Evolutionary conservation across 306 rosid species (phyloP).

Genomic region (Dalbergia cultrata): DNA sequence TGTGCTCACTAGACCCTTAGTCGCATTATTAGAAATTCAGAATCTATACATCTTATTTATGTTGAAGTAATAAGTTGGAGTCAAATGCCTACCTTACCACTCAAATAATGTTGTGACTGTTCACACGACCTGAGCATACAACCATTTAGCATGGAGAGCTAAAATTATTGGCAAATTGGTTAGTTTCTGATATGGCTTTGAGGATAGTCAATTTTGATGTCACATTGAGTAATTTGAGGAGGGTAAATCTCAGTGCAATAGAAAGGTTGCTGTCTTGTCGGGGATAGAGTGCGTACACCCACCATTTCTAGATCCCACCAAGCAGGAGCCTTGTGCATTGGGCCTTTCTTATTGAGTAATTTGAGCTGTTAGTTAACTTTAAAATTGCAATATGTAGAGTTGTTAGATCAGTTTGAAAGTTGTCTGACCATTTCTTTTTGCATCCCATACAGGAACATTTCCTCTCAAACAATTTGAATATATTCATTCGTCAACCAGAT

Average conservation of each 20-base stretch:
- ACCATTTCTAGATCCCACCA: no score
- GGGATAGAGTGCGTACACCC: no score
- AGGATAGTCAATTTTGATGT: not conserved
- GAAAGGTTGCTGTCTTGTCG: no score
- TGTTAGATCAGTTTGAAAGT: not conserved
- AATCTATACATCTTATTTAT: no score
- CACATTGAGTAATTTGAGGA: not conserved
- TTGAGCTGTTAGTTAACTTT: conserved; percentile 2
- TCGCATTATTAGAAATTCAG: no score
- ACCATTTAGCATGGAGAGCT: not conserved
- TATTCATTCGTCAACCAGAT: conserved; percentile 91
- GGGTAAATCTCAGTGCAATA: no score
- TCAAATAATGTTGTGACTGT: no score
- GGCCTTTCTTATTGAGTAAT: not conserved
- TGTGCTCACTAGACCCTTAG: no score
- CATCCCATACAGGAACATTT: conserved; percentile 67
- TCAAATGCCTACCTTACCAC: no score
- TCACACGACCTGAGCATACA: no score
- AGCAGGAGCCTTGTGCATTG: no score
- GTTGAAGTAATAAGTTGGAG: no score
- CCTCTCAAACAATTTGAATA: conserved; percentile 87
- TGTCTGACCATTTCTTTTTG: conserved; percentile 47
- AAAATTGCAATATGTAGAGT: not conserved
- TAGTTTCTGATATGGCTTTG: not conserved
- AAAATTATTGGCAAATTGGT: conserved; percentile 1